Evolutionary conservation across 305 asterid species (phyloP).

Genomic region (Solanum hybrid): DNA sequence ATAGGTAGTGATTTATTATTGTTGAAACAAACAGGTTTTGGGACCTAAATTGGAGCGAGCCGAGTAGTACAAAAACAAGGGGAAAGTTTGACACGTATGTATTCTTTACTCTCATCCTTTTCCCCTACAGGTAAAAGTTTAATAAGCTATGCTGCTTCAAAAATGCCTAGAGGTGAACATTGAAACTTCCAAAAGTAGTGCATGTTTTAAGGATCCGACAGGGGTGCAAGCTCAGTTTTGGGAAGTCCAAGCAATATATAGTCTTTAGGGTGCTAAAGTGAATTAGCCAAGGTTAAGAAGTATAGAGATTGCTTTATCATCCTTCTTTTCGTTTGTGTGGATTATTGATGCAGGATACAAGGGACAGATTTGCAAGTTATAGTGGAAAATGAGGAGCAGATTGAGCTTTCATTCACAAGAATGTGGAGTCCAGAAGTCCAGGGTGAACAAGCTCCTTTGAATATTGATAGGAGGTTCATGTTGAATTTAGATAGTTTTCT

Average conservation of each 20-base stretch:
- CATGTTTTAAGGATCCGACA: not conserved
- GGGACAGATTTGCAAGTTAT: slow-evolving; percentile 32
- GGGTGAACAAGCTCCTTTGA: slow-evolving; percentile 35
- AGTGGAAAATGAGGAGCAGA: slow-evolving; percentile 37
- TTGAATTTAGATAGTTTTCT: not conserved
- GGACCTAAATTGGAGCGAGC: slow-evolving; percentile 49
- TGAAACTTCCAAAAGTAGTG: not conserved
- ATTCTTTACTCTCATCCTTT: not conserved
- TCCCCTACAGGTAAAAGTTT: not conserved
- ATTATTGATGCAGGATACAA: slow-evolving; percentile 24
- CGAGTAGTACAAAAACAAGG: slow-evolving; percentile 35
- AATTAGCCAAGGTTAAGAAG: not conserved
- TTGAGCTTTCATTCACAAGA: slow-evolving; percentile 52
- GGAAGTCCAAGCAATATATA: not conserved
- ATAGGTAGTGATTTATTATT: not conserved
- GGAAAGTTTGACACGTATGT: slow-evolving; percentile 38
- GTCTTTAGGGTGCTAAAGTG: not conserved
- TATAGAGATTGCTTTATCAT: not conserved
- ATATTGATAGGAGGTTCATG: slow-evolving; percentile 42
- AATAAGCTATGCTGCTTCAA: too few relatives aligned
- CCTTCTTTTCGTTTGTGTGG: not conserved
- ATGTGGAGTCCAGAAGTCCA: slow-evolving; percentile 32
- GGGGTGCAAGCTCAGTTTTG: not conserved
- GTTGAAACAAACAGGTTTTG: slow-evolving; percentile 29
- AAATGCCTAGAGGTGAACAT: not conserved